Base-by-base conservation (phyloP, 148 eudicot species). In the Chenopodium berlandieri region DNA sequence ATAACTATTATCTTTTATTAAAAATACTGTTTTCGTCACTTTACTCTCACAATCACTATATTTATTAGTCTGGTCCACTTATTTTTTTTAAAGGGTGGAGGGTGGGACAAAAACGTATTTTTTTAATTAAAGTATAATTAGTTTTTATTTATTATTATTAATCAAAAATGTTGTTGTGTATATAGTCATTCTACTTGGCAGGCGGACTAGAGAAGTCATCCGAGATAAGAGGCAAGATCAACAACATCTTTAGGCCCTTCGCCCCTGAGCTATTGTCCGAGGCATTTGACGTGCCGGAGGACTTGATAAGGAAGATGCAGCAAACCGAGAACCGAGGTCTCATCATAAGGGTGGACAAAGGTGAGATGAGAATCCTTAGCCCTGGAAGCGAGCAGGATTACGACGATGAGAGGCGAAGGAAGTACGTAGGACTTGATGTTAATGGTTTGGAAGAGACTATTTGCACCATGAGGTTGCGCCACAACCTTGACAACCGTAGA, bases 161-260 rank as follows among this genome's bases (percentile, higher is more conserved):
- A 37, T 37, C 6, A 40, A 40, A 3, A 6, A 34, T 32, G 10
- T 27, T 13, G 46, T 27, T 46, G 12, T 82, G 25, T 81, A 62
- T 81, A 62, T 40, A 92, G 97, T 73, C 83, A 46, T 91, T 84
- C 81, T 86, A 77, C 86, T 85, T 93, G 80, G 97, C 94, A 0
- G 94, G 97, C 9, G 92, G 89, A 75, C 25, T 44, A 30, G 72
- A 81, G 10, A 56, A 50, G 20, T 34, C 73, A 30, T 40, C 44
- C 44, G 63, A 52, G 14, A 84, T 60, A 78, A 73, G 80, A 77
- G 84, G 81, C 9, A 75, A 40, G 9, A 73, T 87, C 87, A 86
- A 84, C 65, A 91, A 89, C 91, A 85, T 93, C 30, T 54, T 91
- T 6, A 58, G 74, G 0, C 87, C 85, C 9, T 90, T 93, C 50